Conservation (phyloP, 1,284 basidiomycete species). For the Paramarasmius palmivorus region DNA sequence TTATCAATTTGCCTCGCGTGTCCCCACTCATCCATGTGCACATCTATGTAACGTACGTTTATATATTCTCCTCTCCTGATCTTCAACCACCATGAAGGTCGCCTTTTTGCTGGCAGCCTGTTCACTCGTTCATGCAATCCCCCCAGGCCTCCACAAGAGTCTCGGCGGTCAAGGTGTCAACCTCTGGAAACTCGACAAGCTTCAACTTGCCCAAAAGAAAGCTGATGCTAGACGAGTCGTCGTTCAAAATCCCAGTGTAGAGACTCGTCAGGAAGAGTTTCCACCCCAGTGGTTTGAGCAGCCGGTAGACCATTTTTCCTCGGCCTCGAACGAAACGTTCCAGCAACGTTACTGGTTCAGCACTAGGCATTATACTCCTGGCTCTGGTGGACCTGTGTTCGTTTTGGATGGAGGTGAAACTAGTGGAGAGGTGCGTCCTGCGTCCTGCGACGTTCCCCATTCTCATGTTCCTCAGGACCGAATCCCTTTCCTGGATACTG, state of each 20-base stretch:
- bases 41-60: too few relatives aligned
- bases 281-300: constrained; percentile 75
- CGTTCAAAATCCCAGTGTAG: constrained; percentile 24
- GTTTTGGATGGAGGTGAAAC: constrained; percentile 88
- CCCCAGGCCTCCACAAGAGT: constrained; percentile 1
- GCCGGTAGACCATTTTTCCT: constrained; percentile 78
- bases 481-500: constrained; percentile 74
- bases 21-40: too few relatives aligned
- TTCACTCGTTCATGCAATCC: constrained; percentile 1
- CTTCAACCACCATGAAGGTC: constrained; percentile 3
- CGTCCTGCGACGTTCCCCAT: neutral
- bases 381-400: constrained; percentile 74
- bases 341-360: constrained; percentile 88
- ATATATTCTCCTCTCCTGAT: too few relatives aligned
- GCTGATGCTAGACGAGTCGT: constrained; percentile 18
- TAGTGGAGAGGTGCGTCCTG: constrained; percentile 53
- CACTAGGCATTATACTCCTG: constrained; percentile 76
- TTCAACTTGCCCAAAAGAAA: constrained; percentile 13
- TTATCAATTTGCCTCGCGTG: constrained; percentile 1
- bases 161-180: constrained; percentile 51
- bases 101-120: neutral
- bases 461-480: constrained; percentile 40
- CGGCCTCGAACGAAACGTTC: constrained; percentile 53
- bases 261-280: constrained; percentile 37
- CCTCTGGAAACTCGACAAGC: constrained; percentile 41